These are phyloP conservation scores for Penicillium sp. DNA, from an alignment of 2,329 filamentous ascomycete genomes.

Conservation along the genomic window DNA sequence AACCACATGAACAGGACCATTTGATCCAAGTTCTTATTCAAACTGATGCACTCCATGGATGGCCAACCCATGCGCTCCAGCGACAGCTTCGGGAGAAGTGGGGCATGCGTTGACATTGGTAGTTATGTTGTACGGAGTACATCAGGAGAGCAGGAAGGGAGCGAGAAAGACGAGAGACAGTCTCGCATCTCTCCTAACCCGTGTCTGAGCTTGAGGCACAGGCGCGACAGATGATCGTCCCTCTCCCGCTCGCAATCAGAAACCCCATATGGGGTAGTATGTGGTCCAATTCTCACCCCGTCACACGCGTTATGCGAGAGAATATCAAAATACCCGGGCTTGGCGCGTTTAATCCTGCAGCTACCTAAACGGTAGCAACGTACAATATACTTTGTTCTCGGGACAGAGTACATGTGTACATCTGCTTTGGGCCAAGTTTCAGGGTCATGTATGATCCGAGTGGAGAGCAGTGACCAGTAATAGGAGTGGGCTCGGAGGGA, in stretches of 20 bases:
- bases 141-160: background rate
- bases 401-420: background rate
- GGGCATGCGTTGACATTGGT: constrained; percentile 7
- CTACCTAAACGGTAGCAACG: background rate
- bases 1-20: constrained; percentile 21
- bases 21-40: constrained; percentile 21
- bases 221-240: background rate
- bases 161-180: background rate
- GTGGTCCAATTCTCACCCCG: background rate
- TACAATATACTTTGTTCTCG: background rate
- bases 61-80: constrained; percentile 20
- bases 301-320: background rate
- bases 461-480: background rate
- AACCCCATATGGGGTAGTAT: background rate
- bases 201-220: background rate
- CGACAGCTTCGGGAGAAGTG: constrained; percentile 21
- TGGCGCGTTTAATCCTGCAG: background rate
- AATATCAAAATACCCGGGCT: background rate
- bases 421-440: constrained; percentile 1
- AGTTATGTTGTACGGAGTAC: too few species aligned
- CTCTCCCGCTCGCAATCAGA: background rate
- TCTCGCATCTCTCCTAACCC: background rate
- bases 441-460: background rate
- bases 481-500: background rate
- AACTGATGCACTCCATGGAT: constrained; percentile 19